phyloP scores from a whole-genome alignment of 768 basidiomycete species.

The Pleurotus platypus region DNA sequence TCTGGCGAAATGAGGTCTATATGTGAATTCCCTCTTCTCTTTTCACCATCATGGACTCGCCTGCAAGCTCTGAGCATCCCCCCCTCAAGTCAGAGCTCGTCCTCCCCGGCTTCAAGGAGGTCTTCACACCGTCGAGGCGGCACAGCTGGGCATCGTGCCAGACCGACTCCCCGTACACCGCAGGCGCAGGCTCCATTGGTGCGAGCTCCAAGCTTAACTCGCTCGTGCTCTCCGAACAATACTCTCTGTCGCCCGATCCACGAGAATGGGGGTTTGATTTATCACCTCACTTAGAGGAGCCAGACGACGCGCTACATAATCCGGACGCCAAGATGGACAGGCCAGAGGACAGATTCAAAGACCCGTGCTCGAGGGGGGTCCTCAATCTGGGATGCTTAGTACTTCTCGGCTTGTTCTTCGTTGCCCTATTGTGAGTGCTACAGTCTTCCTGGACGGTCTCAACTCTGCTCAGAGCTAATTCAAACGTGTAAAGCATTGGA shows the following conservation, averaged over 20 bases:
- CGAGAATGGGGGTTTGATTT: slow-evolving; percentile 62
- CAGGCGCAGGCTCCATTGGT: slow-evolving; percentile 8
- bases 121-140: background rate
- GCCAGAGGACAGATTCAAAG: slow-evolving; percentile 29
- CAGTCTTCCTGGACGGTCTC: background rate
- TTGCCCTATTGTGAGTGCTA: slow-evolving; percentile 56
- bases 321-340: slow-evolving; percentile 39
- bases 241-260: slow-evolving; percentile 63
- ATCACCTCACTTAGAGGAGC: slow-evolving; percentile 50
- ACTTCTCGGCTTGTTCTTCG: slow-evolving; percentile 42
- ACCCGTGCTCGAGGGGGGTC: slow-evolving; percentile 36
- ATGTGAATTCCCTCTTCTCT: background rate
- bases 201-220: slow-evolving; percentile 3
- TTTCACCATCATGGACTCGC: background rate
- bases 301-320: slow-evolving; percentile 74
- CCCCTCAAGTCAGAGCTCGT: slow-evolving; percentile 1
- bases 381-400: slow-evolving; percentile 69
- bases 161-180: slow-evolving; percentile 11
- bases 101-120: background rate
- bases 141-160: slow-evolving; percentile 7
- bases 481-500: background rate
- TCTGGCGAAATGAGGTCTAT: background rate
- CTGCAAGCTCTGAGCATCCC: background rate
- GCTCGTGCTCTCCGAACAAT: slow-evolving; percentile 31
- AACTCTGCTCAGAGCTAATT: background rate